These are phyloP conservation scores for Lichtheimia ramosa DNA, from an alignment of 371 early-diverging fungal genomes.

Conservation along the genomic window DNA sequence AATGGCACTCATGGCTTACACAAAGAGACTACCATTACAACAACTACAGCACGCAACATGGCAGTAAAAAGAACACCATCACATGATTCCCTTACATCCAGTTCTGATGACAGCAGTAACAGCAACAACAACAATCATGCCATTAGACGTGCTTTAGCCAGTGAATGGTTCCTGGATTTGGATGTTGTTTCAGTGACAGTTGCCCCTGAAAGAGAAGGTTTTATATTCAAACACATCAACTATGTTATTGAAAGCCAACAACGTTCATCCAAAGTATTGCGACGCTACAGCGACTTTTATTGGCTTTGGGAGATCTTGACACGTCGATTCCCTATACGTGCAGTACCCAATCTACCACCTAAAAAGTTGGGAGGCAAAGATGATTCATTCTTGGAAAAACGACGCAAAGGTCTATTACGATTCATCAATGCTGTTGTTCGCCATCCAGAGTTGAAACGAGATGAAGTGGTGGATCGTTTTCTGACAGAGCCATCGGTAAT, in stretches of 20 bases:
- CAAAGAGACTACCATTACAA: too few species aligned
- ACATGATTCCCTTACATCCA: neutral
- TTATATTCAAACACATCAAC: slow-evolving; percentile 79
- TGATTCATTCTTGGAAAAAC: slow-evolving; percentile 65
- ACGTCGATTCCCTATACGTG: slow-evolving; percentile 75
- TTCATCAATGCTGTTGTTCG: slow-evolving; percentile 73
- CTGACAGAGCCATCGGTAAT: slow-evolving; percentile 66
- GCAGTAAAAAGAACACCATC: too few species aligned
- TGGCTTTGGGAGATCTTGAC: slow-evolving; percentile 73
- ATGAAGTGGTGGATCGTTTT: slow-evolving; percentile 63
- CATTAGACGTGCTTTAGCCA: neutral
- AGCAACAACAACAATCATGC: neutral
- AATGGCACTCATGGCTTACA: neutral
- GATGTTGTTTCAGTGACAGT: slow-evolving; percentile 52
- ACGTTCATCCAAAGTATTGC: slow-evolving; percentile 59
- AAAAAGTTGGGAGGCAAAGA: slow-evolving; percentile 64
- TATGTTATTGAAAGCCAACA: slow-evolving; percentile 72
- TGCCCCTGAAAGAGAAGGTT: slow-evolving; percentile 75
- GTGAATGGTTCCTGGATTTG: slow-evolving; percentile 40
- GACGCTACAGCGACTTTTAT: slow-evolving; percentile 86
- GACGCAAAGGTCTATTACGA: slow-evolving; percentile 67
- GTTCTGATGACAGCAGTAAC: neutral
- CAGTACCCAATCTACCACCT: slow-evolving; percentile 67
- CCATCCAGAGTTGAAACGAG: slow-evolving; percentile 71
- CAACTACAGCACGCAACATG: too few species aligned